Base-by-base conservation (phyloP, 139 green algal genomes). In the Deuterostichococcus epilithicus region DNA sequence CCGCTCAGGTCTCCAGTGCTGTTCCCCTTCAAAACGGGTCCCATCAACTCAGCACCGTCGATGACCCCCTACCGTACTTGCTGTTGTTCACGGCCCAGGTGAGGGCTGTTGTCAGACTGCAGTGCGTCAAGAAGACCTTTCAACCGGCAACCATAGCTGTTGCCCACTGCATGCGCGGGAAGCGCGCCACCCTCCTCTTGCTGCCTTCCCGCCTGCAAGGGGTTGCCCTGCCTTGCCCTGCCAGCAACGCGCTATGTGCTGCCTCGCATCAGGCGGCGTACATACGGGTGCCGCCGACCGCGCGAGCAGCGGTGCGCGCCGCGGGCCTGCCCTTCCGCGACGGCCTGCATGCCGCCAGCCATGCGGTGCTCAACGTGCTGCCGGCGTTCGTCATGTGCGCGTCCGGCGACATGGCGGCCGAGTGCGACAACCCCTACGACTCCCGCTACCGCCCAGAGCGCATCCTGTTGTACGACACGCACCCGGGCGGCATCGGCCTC, bases 391-490 rank as follows among this genome's bases (percentile, higher is more conserved):
- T 98, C 26, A 87, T 90, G 39, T 93, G 86, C 78, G 81, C 79
- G 45, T 5, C 85, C 23, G 65, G 39, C 23, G 92, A 96, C 79
- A 83, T 96, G 73, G 85, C 74, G n/a, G 80, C 86, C 15, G 90
- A 94, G 83, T 97, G 93, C 77, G 92, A 94, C 79, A 93, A 92
- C 78, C 90, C 89, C 0, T 87, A 90, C 71, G 83, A 89, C 75
- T 87, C 85, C 5, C 88, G 94, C 18, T 98, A 90, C 84, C 84
- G 86, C 44, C 91, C 94, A 23, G 91, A 96, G 78, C 86, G 95
- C 20, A 67, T 99, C 42, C 88, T 99, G 44, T 39, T 99, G 59
- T 99, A 90, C 78, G 95, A 99, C 86, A 91, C 88, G 44, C 90
- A 98, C 59, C 87, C 87, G 2, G 94, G 90, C 3, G 94, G 94